Evolutionary conservation across 2,329 filamentous ascomycete species (phyloP).

Genomic region (Cladophialophora exuberans): DNA sequence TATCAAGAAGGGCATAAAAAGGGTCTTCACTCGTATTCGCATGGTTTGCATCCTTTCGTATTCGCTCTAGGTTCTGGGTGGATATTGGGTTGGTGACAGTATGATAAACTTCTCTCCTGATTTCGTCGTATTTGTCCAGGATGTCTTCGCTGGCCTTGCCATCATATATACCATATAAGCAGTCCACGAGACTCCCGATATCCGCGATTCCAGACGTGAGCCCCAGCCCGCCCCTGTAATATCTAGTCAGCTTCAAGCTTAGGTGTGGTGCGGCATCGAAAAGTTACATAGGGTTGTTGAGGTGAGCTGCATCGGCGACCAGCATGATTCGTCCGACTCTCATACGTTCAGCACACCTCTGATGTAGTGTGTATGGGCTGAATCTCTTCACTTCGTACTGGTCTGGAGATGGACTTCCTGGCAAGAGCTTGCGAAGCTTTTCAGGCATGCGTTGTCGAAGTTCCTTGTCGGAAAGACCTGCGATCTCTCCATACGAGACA

Average conservation of each 20-base stretch:
- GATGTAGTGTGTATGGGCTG: slow-evolving; percentile 64
- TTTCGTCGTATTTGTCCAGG: slow-evolving; percentile 46
- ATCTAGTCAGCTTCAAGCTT: no score
- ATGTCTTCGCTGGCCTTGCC: slow-evolving; percentile 44
- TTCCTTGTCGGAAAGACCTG: slow-evolving; percentile 57
- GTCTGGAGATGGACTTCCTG: slow-evolving; percentile 60
- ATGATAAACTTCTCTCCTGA: slow-evolving; percentile 44
- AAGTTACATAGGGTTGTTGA: slow-evolving; percentile 17
- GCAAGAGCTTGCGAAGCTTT: slow-evolving; percentile 61
- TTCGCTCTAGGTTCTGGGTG: slow-evolving; percentile 44
- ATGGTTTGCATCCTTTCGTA: slow-evolving; percentile 39
- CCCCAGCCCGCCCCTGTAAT: slow-evolving; percentile 57
- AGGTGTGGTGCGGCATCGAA: neutral
- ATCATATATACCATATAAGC: slow-evolving; percentile 51
- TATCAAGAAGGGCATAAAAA: no score
- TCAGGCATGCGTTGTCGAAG: slow-evolving; percentile 55
- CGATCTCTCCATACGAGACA: slow-evolving; percentile 64
- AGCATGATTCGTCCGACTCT: slow-evolving; percentile 60
- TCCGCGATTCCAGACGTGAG: slow-evolving; percentile 66
- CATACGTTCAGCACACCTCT: slow-evolving; percentile 61
- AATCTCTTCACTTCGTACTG: slow-evolving; percentile 61
- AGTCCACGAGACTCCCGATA: slow-evolving; percentile 63
- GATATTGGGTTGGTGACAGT: slow-evolving; percentile 44
- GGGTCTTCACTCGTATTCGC: no score
- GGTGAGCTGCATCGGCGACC: slow-evolving; percentile 64